These are phyloP conservation scores for Rhizopogon rudus DNA, from an alignment of 768 basidiomycete genomes.

Conservation along the genomic window DNA sequence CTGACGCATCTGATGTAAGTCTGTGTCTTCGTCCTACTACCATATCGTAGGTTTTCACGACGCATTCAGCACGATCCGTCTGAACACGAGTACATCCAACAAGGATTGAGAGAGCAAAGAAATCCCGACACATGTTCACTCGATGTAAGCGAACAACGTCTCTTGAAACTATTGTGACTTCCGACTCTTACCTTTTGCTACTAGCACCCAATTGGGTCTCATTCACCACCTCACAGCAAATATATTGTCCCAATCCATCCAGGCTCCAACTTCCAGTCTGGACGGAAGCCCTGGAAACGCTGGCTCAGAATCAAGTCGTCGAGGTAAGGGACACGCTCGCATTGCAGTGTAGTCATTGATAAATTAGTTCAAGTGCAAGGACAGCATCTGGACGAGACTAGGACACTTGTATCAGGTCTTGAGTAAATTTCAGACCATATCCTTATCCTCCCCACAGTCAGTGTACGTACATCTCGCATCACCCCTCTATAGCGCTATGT, in stretches of 20 bases:
- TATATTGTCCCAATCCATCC: background rate
- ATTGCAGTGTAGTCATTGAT: background rate
- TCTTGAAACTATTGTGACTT: background rate
- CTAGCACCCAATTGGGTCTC: background rate
- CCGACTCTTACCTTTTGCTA: background rate
- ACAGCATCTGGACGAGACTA: background rate
- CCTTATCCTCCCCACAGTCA: too few species aligned
- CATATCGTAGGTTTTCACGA: background rate
- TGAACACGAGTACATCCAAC: background rate
- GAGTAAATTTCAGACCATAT: background rate
- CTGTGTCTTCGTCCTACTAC: background rate
- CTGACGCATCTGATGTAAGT: background rate
- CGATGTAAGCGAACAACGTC: background rate
- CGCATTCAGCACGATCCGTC: background rate
- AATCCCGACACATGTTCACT: background rate
- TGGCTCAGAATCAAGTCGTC: background rate
- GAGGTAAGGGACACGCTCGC: background rate
- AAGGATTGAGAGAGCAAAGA: background rate
- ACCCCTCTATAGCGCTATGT: too few species aligned
- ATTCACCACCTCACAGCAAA: background rate
- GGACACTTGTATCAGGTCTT: background rate
- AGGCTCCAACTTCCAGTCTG: background rate
- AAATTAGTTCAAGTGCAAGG: background rate
- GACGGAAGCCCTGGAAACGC: background rate
- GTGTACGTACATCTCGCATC: background rate